phyloP scores from a whole-genome alignment of 306 rosid species.

The Datisca glomerata region DNA sequence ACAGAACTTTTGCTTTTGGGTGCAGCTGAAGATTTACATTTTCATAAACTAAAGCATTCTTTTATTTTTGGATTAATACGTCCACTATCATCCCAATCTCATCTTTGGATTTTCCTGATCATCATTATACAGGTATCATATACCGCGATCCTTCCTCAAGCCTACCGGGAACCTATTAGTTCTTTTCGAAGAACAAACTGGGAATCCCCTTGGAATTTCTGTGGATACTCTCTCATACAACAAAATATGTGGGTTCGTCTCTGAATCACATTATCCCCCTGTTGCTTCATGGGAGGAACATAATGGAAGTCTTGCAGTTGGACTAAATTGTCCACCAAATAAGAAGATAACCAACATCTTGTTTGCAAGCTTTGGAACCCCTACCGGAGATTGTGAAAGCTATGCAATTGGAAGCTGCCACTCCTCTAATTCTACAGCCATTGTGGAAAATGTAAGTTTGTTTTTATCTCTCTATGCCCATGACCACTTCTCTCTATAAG shows the following conservation, averaged over 20 bases:
- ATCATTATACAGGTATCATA: slow-evolving; percentile 48
- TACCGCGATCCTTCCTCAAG: slow-evolving; percentile 66
- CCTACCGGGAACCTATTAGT: slow-evolving; percentile 47
- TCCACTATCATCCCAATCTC: too few relatives aligned
- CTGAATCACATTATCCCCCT: slow-evolving; percentile 26
- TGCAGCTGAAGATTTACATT: too few relatives aligned
- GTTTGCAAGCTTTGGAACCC: slow-evolving; percentile 42
- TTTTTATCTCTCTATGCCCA: too few relatives aligned
- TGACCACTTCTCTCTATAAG: too few relatives aligned
- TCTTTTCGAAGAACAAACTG: slow-evolving; percentile 66
- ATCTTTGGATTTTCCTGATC: background rate
- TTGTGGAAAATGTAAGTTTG: slow-evolving; percentile 25
- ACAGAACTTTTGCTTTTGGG: too few relatives aligned
- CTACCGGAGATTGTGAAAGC: slow-evolving; percentile 26
- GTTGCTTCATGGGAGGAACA: slow-evolving; percentile 18
- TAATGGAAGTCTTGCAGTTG: slow-evolving; percentile 6
- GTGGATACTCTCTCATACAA: slow-evolving; percentile 19
- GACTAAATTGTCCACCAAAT: slow-evolving; percentile 23
- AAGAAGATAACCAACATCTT: slow-evolving; percentile 25
- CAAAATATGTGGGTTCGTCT: slow-evolving; percentile 22
- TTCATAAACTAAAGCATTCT: too few relatives aligned
- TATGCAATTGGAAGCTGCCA: slow-evolving; percentile 27
- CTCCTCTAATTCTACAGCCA: slow-evolving; percentile 17
- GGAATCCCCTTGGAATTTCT: slow-evolving; percentile 33
- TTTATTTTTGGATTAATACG: too few relatives aligned